Percentiles rank a stretch among this genome's conserved stretches.
phyloP scores from a whole-genome alignment of 1,284 basidiomycete species.

The Phellinidium pouzarii region DNA sequence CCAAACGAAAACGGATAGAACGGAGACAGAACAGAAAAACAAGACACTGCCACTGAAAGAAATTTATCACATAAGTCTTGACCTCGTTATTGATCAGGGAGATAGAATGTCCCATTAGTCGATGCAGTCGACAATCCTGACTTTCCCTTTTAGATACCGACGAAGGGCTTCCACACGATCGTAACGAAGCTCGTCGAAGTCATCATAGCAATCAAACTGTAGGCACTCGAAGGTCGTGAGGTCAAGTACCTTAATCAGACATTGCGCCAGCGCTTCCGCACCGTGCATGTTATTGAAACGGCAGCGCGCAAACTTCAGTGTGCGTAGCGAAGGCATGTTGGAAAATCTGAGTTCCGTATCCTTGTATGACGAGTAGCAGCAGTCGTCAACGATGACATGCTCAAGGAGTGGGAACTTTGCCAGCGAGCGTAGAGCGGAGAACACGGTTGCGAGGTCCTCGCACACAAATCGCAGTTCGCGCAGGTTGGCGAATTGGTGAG shows the following conservation, averaged over 20 bases:
- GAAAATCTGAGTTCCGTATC: neutral
- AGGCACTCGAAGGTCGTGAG: slow-evolving; percentile 5
- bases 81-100: neutral
- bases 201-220: slow-evolving; percentile 5
- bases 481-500: slow-evolving; percentile 6
- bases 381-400: slow-evolving; percentile 9
- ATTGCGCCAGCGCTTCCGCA: slow-evolving; percentile 4
- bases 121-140: slow-evolving; percentile 2
- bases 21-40: no score
- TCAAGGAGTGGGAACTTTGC: slow-evolving; percentile 7
- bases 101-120: neutral
- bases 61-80: neutral
- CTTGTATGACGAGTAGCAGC: slow-evolving; percentile 11
- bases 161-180: neutral
- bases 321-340: slow-evolving; percentile 1
- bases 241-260: neutral
- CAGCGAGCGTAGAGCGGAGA: neutral
- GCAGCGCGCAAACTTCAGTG: slow-evolving; percentile 5
- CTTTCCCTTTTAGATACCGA: slow-evolving; percentile 1
- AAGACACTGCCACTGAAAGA: no score
- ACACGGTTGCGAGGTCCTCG: slow-evolving; percentile 6
- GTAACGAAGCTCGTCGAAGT: slow-evolving; percentile 4
- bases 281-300: slow-evolving; percentile 11
- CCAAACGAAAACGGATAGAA: no score
- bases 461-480: slow-evolving; percentile 8